These are phyloP conservation scores for Vitis hybrid DNA, from an alignment of 177 flowering plant genomes.

Conservation along the genomic window DNA sequence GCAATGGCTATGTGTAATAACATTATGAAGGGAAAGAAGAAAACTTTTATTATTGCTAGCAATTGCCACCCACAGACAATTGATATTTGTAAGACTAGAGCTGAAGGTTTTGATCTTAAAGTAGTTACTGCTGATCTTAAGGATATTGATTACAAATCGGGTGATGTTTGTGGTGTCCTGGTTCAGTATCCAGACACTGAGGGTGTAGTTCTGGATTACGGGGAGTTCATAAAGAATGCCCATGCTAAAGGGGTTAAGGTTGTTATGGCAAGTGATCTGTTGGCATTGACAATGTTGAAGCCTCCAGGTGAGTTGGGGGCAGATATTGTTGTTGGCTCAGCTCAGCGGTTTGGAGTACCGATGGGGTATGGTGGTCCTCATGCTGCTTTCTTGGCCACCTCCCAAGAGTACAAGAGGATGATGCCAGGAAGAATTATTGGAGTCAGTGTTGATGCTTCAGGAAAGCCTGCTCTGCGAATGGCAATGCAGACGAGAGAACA, in stretches of 20 bases:
- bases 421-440: conserved; percentile 99
- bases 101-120: conserved; percentile 81
- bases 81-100: conserved; percentile 87
- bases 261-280: conserved; percentile 93
- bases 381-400: conserved; percentile 95
- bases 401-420: conserved; percentile 98
- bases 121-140: conserved; percentile 69
- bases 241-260: conserved; percentile 95
- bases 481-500: conserved; percentile 99
- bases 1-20: conserved; percentile 99
- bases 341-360: conserved; percentile 98
- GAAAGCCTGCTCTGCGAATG: conserved; percentile 96
- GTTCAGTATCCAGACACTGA: conserved; percentile 98
- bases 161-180: conserved; percentile 95
- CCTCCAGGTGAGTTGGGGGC: conserved; percentile 97
- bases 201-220: conserved; percentile 87
- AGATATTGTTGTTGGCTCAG: conserved; percentile 90
- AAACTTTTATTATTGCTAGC: conserved; percentile 80
- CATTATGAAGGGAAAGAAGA: conserved; percentile 79
- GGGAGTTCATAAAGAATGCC: conserved; percentile 81
- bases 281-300: conserved; percentile 90
- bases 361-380: conserved; percentile 99
- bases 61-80: conserved; percentile 94
- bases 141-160: conserved; percentile 71
- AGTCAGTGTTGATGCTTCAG: conserved; percentile 89